Base-by-base conservation (phyloP, 495 filamentous ascomycete genomes). In the Beverwykella pulmonaria region DNA sequence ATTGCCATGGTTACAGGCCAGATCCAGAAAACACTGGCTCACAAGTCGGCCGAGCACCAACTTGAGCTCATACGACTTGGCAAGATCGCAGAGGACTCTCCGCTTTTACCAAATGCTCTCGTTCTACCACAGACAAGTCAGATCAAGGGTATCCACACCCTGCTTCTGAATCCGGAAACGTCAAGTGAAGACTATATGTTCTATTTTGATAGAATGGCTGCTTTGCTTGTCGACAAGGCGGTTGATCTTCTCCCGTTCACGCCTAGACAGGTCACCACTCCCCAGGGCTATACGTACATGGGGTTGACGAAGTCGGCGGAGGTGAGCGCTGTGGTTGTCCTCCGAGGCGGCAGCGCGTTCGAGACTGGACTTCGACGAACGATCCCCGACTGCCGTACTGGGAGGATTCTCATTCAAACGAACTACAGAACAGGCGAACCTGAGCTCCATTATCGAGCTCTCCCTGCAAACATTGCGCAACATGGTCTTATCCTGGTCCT, bases 1-100 rank as follows among this genome's bases (percentile, higher is more conserved):
- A 97, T 98, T 74, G 88, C 86, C 59, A 97, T 98, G 90, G 89
- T 98, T 8, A 86, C 89, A 39, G 90, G 94, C 74, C 92, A 93
- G 70, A 92, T 98, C 68, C 85, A 91, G 72, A 87, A 87, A 30
- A 93, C 88, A 49, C 83, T 98, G 1, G 75, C 88, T 29, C 87
- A 92, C 57, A 98, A 98, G 73, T 97, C 94, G 0, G 84, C 83
- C 46, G 82, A 87, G 61, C 94, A 98, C 75, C 88, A 88, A 32
- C 84, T 84, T 54, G 88, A 89, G 15, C 85, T 98, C 7, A 82
- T 82, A 46, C 86, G 85, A 46, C 84, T 98, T 0, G 90, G 91
- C 34, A 74, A 82, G 41, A 83, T 86, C 48, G 87, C 83, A 17
- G 84, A 86, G 46, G 85, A 88, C 44, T 85, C 89, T 50, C 86